Conservation (phyloP, 805 yeast species). For the Tetrapisispora iriomotensis region DNA sequence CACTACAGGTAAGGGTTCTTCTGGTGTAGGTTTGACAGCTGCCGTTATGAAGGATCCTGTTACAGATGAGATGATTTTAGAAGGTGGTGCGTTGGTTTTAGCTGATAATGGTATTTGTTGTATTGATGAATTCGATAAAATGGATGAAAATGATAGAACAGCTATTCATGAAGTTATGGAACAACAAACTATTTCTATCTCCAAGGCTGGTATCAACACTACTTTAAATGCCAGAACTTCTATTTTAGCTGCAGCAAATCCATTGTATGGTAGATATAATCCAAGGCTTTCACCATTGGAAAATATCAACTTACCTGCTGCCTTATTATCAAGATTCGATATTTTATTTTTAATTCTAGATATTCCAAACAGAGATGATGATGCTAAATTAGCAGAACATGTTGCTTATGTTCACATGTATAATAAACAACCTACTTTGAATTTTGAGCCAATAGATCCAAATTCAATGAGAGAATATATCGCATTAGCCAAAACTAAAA, state of each 20-base stretch:
- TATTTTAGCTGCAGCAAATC: slow-evolving; percentile 97
- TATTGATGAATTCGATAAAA: slow-evolving; percentile 97
- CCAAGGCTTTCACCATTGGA: slow-evolving; percentile 85
- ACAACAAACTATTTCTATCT: slow-evolving; percentile 94
- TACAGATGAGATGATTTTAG: slow-evolving; percentile 97
- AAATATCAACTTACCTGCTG: slow-evolving; percentile 94
- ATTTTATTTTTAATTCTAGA: slow-evolving; percentile 79
- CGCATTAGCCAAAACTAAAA: slow-evolving; percentile 69
- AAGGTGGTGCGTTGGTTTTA: slow-evolving; percentile 94
- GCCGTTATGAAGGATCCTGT: slow-evolving; percentile 98
- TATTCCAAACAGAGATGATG: slow-evolving; percentile 67
- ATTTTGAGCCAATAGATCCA: slow-evolving; percentile 68
- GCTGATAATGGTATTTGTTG: slow-evolving; percentile 98
- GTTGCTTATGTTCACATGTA: slow-evolving; percentile 95
- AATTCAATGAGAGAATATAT: slow-evolving; percentile 77
- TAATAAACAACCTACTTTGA: slow-evolving; percentile 72
- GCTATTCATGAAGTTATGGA: slow-evolving; percentile 99
- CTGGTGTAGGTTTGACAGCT: slow-evolving; percentile 97
- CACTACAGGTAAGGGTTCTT: slow-evolving; percentile 97
- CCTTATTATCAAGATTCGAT: slow-evolving; percentile 89
- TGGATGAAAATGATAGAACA: slow-evolving; percentile 94
- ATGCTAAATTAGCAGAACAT: slow-evolving; percentile 82
- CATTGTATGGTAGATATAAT: slow-evolving; percentile 89
- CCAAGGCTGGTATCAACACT: slow-evolving; percentile 96
- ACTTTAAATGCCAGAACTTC: slow-evolving; percentile 93